Evolutionary conservation across 106 monocot genomes (phyloP).

Genomic region (Amphibolis antarctica): DNA sequence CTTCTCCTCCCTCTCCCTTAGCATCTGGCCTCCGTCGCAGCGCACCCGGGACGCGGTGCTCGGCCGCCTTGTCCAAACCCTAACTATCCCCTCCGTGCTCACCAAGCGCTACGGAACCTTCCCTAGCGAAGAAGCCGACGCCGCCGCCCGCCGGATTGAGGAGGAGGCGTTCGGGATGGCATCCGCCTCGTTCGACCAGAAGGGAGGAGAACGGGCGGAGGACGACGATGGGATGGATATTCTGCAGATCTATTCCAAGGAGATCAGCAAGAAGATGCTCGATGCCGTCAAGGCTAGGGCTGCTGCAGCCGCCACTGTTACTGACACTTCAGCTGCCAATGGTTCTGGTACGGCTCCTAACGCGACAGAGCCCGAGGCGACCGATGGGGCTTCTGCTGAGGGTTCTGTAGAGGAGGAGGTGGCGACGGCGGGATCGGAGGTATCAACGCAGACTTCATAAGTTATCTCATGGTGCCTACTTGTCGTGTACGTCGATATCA

Average conservation of each 20-base stretch:
- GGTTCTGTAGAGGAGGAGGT: not conserved
- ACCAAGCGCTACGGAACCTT: constrained; percentile 18
- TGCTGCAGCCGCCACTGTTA: not conserved
- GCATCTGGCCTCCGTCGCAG: constrained; percentile 29
- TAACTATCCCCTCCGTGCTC: constrained; percentile 15
- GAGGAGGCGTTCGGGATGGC: constrained; percentile 20
- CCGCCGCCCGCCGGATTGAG: constrained; percentile 23
- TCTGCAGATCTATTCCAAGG: constrained; percentile 30
- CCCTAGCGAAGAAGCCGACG: constrained; percentile 9
- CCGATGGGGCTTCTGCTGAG: not conserved
- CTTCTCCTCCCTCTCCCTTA: constrained; percentile 8
- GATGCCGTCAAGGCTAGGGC: constrained; percentile 22
- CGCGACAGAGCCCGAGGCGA: not conserved
- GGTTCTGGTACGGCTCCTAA: not conserved
- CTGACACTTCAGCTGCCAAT: not conserved
- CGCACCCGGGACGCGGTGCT: constrained; percentile 21
- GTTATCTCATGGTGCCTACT: not conserved
- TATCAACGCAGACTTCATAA: not conserved
- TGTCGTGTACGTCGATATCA: not conserved
- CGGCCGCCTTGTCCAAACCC: constrained; percentile 19
- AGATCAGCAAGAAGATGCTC: constrained; percentile 29
- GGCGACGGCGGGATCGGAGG: constrained; percentile 1
- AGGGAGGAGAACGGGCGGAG: not conserved
- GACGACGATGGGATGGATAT: constrained; percentile 21
- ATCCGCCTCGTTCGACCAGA: not conserved